Base-by-base conservation (phyloP, 2,329 filamentous ascomycete species). In the Trichoderma cornu-damae region DNA sequence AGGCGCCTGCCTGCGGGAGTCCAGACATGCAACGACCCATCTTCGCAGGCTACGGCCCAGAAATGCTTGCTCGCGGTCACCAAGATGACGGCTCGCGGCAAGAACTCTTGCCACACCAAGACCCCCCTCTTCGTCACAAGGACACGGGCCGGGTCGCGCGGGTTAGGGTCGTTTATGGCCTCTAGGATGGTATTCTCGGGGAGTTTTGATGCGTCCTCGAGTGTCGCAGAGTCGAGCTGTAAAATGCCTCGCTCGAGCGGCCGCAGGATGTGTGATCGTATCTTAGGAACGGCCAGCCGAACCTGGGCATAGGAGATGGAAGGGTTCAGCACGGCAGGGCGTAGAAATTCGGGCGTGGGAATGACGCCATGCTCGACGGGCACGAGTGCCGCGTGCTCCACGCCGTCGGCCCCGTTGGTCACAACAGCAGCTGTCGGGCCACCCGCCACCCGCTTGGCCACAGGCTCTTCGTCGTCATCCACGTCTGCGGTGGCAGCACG, bases 11-110 rank as follows among this genome's bases (percentile, higher is more conserved):
- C 94, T 12, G 92, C 90, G 1, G 93, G 90, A 1, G 92, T 93
- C 92, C 94, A 99, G 7, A 90, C 82, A 68, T 96, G 90, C 6
- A 99, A 70, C 16, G 86, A 90, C 14, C 91, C 94, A 67, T 97
- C 94, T 70, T 99, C 94, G 66, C 92, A 96, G 8, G 89, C 92
- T 14, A 88, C 93, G 0, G 89, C 88, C 89, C 94, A 99, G 68
- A 97, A 92, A 63, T 88, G 85, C 65, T 87, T 86, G 70, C 91
- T 97, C 2, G 91, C 95, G 0, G 93, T 94, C 1, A 95, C 86
- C 1, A 97, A 80, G n/a, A 99, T 82, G 22, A 96, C 88, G 5
- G 90, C 85, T 59, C 87, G 83, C 0, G 93, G 92, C 12, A 99
- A 75, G 66, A 90, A 99, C 68, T 99, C 95, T 67, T 96, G 90